phyloP scores from a whole-genome alignment of 2,329 filamentous ascomycete species.

The Monilinia laxa region DNA sequence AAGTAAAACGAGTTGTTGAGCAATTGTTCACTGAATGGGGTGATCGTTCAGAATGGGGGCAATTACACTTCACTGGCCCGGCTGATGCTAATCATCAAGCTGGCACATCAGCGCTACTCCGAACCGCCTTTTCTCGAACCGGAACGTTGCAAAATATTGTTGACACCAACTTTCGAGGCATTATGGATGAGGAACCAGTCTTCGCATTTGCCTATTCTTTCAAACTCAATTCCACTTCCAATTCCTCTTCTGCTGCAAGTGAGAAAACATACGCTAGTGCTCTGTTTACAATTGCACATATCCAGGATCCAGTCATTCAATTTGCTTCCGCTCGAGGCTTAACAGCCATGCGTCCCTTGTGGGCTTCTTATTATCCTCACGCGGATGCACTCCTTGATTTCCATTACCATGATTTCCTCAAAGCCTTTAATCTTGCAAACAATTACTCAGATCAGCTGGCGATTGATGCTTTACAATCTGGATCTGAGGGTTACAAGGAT shows the following conservation, averaged over 20 bases:
- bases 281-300: constrained; percentile 73
- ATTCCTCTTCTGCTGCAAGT: constrained; percentile 34
- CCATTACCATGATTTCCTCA: constrained; percentile 72
- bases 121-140: constrained; percentile 67
- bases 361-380: constrained; percentile 70
- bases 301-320: constrained; percentile 77
- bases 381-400: constrained; percentile 66
- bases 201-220: constrained; percentile 76
- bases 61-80: constrained; percentile 73
- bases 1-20: constrained; percentile 58
- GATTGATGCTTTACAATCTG: constrained; percentile 69
- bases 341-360: constrained; percentile 75
- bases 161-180: constrained; percentile 64
- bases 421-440: constrained; percentile 61
- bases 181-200: constrained; percentile 76
- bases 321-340: constrained; percentile 74
- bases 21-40: constrained; percentile 70
- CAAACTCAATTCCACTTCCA: constrained; percentile 46
- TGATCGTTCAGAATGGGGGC: constrained; percentile 83
- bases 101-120: constrained; percentile 64
- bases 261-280: constrained; percentile 50
- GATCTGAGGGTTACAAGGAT: constrained; percentile 72
- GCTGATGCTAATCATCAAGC: constrained; percentile 66
- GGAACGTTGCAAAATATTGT: constrained; percentile 65
- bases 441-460: constrained; percentile 73